A percentile compares a stretch with the other conserved stretches of the same genome.
phyloP scores from a whole-genome alignment of 139 green algal genomes.

The Deuterostichococcus epilithicus region DNA sequence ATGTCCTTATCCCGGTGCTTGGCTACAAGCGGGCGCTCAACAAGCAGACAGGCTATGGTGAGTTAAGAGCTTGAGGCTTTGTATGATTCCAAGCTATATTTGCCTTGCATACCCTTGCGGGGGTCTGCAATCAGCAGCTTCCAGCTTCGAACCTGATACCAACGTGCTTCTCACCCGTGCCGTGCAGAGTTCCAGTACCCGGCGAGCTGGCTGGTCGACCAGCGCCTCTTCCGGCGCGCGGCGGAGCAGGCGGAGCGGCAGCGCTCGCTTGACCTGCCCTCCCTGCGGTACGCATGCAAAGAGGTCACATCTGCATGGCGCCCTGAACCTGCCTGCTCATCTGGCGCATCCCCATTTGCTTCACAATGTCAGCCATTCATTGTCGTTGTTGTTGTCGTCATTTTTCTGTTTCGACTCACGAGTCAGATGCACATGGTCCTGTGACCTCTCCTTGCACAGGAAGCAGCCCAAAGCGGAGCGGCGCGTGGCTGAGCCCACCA shows the following conservation, averaged over 20 bases:
- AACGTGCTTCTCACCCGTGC: constrained; percentile 1
- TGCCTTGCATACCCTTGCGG: too few relatives aligned
- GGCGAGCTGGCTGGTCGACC: constrained; percentile 78
- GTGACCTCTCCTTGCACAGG: background rate
- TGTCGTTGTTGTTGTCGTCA: too few relatives aligned
- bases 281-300: constrained; percentile 9
- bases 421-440: too few relatives aligned
- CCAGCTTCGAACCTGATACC: too few relatives aligned
- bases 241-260: constrained; percentile 63
- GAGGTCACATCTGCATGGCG: too few relatives aligned
- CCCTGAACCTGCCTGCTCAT: background rate
- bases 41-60: constrained; percentile 61
- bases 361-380: too few relatives aligned
- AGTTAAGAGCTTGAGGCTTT: constrained; percentile 5
- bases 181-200: constrained; percentile 85
- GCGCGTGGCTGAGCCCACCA: constrained; percentile 58
- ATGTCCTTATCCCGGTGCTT: constrained; percentile 74
- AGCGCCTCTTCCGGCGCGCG: constrained; percentile 63
- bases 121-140: too few relatives aligned
- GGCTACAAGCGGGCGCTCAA: constrained; percentile 76
- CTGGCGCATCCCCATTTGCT: too few relatives aligned
- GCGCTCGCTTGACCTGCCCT: constrained; percentile 57
- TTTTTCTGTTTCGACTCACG: too few relatives aligned
- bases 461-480: constrained; percentile 2
- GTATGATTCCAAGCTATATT: too few relatives aligned